These are phyloP conservation scores for Ganoderma lingzhi DNA, from an alignment of 1,284 basidiomycete species.

Conservation along the genomic window DNA sequence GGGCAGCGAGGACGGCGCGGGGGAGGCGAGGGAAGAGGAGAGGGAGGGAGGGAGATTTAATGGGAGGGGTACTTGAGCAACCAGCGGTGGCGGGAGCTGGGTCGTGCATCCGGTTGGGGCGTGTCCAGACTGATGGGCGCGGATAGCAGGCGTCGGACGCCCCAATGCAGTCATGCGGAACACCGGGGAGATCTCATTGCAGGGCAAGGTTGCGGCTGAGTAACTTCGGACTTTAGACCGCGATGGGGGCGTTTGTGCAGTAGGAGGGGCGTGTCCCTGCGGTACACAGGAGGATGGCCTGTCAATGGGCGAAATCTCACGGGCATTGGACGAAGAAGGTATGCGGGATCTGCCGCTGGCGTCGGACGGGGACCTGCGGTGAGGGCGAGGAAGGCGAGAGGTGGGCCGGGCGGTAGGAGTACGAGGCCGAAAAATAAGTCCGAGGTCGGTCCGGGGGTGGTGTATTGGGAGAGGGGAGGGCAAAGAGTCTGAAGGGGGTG, in stretches of 20 bases:
- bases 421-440: slow-evolving; percentile 24
- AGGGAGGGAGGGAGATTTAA: slow-evolving; percentile 34
- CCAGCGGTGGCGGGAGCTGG: slow-evolving; percentile 29
- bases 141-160: slow-evolving; percentile 30
- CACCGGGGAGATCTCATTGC: slow-evolving; percentile 38
- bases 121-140: slow-evolving; percentile 40
- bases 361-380: slow-evolving; percentile 25
- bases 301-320: slow-evolving; percentile 19
- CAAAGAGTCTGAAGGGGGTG: slow-evolving; percentile 35
- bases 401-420: slow-evolving; percentile 29
- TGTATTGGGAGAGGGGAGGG: slow-evolving; percentile 25
- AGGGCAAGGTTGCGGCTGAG: slow-evolving; percentile 30
- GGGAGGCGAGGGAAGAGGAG: slow-evolving; percentile 30
- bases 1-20: slow-evolving; percentile 27
- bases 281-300: slow-evolving; percentile 20
- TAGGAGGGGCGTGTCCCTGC: slow-evolving; percentile 26
- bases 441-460: slow-evolving; percentile 33
- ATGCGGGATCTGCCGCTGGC: slow-evolving; percentile 30
- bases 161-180: slow-evolving; percentile 35
- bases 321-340: slow-evolving; percentile 29
- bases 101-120: slow-evolving; percentile 32
- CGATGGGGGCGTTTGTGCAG: slow-evolving; percentile 25
- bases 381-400: slow-evolving; percentile 28
- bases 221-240: slow-evolving; percentile 35
- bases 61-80: slow-evolving; percentile 35